Evolutionary conservation across 2,329 filamentous ascomycete species (phyloP).

Genomic region (Neopestalotiopsis clavispora): DNA sequence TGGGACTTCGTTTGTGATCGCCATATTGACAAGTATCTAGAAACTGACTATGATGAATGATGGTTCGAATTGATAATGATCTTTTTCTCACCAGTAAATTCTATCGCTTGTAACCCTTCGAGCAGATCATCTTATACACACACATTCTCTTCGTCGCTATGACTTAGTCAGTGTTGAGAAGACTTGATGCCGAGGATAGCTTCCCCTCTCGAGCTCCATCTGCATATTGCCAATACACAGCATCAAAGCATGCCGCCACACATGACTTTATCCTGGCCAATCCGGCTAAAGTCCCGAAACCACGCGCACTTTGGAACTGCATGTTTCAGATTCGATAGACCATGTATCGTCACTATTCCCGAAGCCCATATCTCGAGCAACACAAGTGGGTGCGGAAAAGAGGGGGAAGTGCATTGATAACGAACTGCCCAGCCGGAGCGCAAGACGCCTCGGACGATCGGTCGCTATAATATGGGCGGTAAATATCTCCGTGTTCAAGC

Average conservation of each 20-base stretch:
- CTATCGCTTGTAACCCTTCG: background rate
- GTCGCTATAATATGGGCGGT: background rate
- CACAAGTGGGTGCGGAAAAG: background rate
- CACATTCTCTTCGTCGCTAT: background rate
- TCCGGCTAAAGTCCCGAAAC: slow-evolving; percentile 5
- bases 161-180: background rate
- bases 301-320: background rate
- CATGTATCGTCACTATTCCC: background rate
- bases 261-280: background rate
- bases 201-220: background rate
- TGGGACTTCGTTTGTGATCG: slow-evolving; percentile 42
- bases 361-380: background rate
- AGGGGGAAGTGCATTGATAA: background rate
- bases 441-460: background rate
- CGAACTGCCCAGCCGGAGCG: background rate
- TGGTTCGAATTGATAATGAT: background rate
- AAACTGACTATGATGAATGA: background rate
- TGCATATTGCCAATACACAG: slow-evolving; percentile 2
- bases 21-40: slow-evolving; percentile 35
- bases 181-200: background rate
- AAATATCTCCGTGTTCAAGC: background rate
- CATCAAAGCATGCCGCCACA: background rate
- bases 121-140: background rate
- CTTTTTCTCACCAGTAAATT: background rate
- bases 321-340: background rate